Evolutionary conservation across 2,329 filamentous ascomycete genomes (phyloP).

Genomic region (Alternaria metachromatica): DNA sequence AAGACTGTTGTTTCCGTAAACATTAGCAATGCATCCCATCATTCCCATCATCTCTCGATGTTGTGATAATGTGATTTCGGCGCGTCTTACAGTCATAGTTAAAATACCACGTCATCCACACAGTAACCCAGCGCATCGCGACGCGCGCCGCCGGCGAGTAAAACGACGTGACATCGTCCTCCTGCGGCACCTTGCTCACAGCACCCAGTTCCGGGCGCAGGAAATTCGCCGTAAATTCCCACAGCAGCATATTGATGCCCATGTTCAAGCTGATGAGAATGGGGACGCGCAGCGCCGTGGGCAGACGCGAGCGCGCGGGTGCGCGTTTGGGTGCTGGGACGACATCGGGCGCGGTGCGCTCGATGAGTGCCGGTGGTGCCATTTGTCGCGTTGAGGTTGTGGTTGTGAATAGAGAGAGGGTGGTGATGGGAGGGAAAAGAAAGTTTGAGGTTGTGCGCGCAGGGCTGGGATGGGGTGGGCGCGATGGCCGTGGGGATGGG

Average conservation of each 20-base stretch:
- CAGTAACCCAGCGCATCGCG: conserved; percentile 67
- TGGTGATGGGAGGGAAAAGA: neutral
- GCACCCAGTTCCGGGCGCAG: conserved; percentile 70
- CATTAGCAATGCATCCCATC: conserved; percentile 7
- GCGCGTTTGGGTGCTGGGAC: conserved; percentile 29
- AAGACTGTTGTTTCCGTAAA: conserved; percentile 24
- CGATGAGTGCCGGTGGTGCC: conserved; percentile 30
- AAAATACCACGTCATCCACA: conserved; percentile 75
- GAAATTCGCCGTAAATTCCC: conserved; percentile 66
- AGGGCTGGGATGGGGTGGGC: conserved; percentile 18
- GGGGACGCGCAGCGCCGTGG: conserved; percentile 48
- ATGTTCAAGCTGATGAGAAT: conserved; percentile 62
- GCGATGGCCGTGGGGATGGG: conserved; percentile 14
- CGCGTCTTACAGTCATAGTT: conserved; percentile 70
- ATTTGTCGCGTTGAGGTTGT: conserved; percentile 24
- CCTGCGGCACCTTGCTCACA: conserved; percentile 67
- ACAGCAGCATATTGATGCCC: conserved; percentile 68
- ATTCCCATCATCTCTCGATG: neutral
- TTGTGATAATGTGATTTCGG: no score
- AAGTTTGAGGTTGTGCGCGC: conserved; percentile 5
- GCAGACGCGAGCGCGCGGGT: conserved; percentile 42
- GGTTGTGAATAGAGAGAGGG: neutral
- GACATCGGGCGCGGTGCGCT: conserved; percentile 37
- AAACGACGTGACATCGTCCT: conserved; percentile 63
- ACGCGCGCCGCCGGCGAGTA: conserved; percentile 59